Conservation (phyloP, 2,329 filamentous ascomycete genomes). For the Furcasterigmium furcatum region DNA sequence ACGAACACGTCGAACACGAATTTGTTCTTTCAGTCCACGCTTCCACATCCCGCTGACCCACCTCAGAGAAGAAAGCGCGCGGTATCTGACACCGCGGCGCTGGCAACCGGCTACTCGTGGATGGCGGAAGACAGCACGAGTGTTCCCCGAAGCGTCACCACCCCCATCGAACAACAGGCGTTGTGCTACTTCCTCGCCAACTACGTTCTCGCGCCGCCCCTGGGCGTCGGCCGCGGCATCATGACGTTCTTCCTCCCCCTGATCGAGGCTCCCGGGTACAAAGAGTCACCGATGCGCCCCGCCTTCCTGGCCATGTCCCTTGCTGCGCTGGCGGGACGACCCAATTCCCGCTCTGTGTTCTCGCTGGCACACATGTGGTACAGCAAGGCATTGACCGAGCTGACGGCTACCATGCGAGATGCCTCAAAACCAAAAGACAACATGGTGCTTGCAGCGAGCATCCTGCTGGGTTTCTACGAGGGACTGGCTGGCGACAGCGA, state of each 20-base stretch:
- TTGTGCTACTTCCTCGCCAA: constrained; percentile 19
- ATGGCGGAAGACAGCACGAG: no score
- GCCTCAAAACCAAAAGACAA: constrained; percentile 13
- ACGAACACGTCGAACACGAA: not conserved
- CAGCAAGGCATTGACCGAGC: constrained; percentile 14
- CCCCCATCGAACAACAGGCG: constrained; percentile 18
- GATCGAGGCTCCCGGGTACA: constrained; percentile 11
- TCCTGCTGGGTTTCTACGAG: constrained; percentile 19
- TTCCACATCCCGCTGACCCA: no score
- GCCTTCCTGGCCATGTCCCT: constrained; percentile 17
- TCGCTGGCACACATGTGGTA: constrained; percentile 16
- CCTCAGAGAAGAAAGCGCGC: no score
- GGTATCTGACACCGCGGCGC: no score
- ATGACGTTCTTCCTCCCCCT: constrained; percentile 16
- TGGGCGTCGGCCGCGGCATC: constrained; percentile 12
- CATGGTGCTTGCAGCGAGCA: constrained; percentile 15
- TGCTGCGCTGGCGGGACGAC: constrained; percentile 16
- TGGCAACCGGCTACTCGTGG: no score
- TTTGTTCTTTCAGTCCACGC: no score
- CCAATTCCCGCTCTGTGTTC: constrained; percentile 14
- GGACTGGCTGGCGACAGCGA: constrained; percentile 13
- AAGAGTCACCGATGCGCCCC: constrained; percentile 15
- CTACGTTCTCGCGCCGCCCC: constrained; percentile 15
- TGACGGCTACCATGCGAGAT: constrained; percentile 15
- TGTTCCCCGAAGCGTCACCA: constrained; percentile 12